These are phyloP conservation scores for Talaromyces verruculosus DNA, from an alignment of 2,329 filamentous ascomycete genomes.

Conservation along the genomic window DNA sequence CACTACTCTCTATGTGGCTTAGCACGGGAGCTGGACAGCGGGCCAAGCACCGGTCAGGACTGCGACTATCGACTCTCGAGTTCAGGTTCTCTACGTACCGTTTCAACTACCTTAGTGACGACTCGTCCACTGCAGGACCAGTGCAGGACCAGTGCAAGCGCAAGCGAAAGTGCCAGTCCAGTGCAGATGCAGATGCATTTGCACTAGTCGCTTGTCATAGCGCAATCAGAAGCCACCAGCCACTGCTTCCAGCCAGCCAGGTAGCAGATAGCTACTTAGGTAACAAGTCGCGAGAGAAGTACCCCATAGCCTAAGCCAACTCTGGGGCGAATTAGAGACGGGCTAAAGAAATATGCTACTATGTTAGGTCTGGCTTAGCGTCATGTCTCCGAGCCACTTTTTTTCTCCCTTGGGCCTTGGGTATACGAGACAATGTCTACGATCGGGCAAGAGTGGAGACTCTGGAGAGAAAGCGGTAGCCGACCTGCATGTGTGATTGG, in stretches of 20 bases:
- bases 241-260: not conserved
- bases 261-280: not conserved
- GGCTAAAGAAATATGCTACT: not conserved
- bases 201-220: slow-evolving; percentile 7
- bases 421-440: not conserved
- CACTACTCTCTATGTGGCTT: slow-evolving; percentile 1
- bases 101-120: not conserved
- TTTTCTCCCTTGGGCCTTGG: not conserved
- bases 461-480: not conserved
- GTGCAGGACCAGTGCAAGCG: not conserved
- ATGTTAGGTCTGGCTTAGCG: not conserved
- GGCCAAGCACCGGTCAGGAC: not conserved
- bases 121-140: not conserved
- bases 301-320: not conserved
- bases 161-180: not conserved
- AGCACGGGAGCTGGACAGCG: not conserved
- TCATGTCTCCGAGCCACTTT: not conserved
- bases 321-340: slow-evolving; percentile 2
- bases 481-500: not conserved
- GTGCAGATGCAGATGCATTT: slow-evolving; percentile 3
- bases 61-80: not conserved
- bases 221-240: not conserved
- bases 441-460: not conserved
- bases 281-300: not conserved
- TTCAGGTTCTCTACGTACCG: not conserved